Conservation (phyloP, 306 rosid genomes). For the Lablab purpureus region DNA sequence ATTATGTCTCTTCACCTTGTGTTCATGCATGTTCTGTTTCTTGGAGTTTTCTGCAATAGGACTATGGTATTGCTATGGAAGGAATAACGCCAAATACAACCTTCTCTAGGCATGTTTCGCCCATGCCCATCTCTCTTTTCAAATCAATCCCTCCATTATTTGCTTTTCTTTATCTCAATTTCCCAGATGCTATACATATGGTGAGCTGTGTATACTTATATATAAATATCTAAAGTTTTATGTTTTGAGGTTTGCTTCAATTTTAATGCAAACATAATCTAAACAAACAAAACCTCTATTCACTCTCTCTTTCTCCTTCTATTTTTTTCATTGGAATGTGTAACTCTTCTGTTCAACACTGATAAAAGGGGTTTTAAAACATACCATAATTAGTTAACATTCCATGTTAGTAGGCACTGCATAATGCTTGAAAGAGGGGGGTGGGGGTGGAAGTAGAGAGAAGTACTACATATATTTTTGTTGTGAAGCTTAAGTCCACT, state of each 20-base stretch:
- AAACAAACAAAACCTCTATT: too few species aligned
- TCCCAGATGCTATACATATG: too few species aligned
- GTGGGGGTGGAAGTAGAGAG: background rate
- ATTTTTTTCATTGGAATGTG: too few species aligned
- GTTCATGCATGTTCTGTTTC: conserved; percentile 56
- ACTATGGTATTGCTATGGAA: conserved; percentile 27
- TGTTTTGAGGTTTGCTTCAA: background rate
- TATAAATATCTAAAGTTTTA: background rate
- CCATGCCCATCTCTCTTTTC: conserved; percentile 38
- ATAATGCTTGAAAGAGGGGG: conserved; percentile 11
- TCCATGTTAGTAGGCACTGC: background rate
- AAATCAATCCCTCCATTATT: conserved; percentile 23
- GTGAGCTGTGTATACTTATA: background rate
- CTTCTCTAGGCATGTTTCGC: conserved; percentile 26
- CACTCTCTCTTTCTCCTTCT: too few species aligned
- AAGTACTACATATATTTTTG: background rate
- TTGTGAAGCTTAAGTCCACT: background rate
- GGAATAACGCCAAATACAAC: conserved; percentile 50
- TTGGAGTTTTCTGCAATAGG: conserved; percentile 60
- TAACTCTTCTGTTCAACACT: too few species aligned
- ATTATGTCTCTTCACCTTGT: conserved; percentile 54
- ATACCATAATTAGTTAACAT: background rate
- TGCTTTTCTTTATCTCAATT: background rate
- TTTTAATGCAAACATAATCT: too few species aligned
- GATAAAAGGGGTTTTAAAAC: too few species aligned